Evolutionary conservation across 2,329 filamentous ascomycete species (phyloP).

Genomic region (Stemphylium beticola): DNA sequence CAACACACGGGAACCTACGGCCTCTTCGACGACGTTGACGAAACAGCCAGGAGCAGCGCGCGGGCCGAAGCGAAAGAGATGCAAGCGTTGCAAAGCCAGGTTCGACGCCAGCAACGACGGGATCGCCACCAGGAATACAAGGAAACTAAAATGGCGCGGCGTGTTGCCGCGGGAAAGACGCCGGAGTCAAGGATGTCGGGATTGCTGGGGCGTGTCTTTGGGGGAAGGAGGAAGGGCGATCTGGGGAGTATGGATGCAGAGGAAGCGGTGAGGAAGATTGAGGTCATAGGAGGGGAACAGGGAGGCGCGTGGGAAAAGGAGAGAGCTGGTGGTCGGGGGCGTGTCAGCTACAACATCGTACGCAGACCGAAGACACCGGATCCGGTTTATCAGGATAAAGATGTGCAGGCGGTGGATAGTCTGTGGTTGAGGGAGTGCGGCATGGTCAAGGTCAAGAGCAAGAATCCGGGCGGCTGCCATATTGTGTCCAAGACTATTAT

Average conservation of each 20-base stretch:
- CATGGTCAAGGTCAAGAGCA: constrained; percentile 21
- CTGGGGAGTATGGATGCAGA: neutral
- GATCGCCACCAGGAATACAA: neutral
- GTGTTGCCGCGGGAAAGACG: neutral
- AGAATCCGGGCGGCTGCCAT: constrained; percentile 13
- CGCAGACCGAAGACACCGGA: constrained; percentile 3
- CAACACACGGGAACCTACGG: constrained; percentile 24
- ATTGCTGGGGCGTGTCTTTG: neutral
- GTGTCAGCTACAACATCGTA: constrained; percentile 1
- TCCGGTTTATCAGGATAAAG: neutral
- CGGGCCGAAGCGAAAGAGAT: constrained; percentile 6
- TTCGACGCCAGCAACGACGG: constrained; percentile 3
- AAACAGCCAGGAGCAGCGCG: neutral
- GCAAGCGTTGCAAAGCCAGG: neutral
- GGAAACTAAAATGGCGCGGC: neutral
- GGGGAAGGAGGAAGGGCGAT: neutral
- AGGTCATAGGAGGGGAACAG: neutral
- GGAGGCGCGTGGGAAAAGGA: too few species aligned
- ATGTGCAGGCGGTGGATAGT: constrained; percentile 13
- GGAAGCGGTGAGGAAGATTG: neutral
- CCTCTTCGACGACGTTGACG: constrained; percentile 26
- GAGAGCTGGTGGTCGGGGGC: neutral
- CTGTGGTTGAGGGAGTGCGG: constrained; percentile 20
- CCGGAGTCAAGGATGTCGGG: neutral
- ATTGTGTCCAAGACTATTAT: constrained; percentile 18